Evolutionary conservation across 192 early-diverging fungal species (phyloP).

Genomic region (Coemansia sp.): DNA sequence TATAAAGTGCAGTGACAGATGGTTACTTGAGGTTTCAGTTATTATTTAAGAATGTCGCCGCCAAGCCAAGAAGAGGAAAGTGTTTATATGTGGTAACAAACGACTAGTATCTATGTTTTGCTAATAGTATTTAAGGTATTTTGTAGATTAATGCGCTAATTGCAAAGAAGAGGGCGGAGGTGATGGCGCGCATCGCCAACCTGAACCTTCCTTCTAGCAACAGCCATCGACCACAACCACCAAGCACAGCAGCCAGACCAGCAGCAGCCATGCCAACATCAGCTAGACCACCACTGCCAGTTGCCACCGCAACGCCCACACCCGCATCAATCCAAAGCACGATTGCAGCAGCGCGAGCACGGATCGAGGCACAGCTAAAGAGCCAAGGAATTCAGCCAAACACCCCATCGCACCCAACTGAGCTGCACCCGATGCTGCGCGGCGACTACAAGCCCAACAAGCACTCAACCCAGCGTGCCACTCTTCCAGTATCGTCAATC

Average conservation of each 20-base stretch:
- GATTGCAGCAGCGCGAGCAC: slow-evolving; percentile 40
- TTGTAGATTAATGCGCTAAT: slow-evolving; percentile 37
- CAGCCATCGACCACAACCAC: neutral
- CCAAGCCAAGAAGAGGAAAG: slow-evolving; percentile 6
- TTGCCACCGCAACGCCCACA: neutral
- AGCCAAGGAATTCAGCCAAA: slow-evolving; percentile 12
- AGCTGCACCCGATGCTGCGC: slow-evolving; percentile 43
- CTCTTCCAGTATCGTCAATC: slow-evolving; percentile 54
- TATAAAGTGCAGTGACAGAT: neutral
- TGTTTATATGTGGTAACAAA: neutral
- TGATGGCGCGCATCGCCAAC: slow-evolving; percentile 64
- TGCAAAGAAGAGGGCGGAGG: slow-evolving; percentile 62
- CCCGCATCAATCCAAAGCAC: slow-evolving; percentile 23
- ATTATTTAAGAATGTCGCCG: neutral
- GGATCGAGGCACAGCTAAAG: slow-evolving; percentile 30
- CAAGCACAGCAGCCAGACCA: neutral
- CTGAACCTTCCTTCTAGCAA: slow-evolving; percentile 41
- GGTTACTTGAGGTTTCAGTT: neutral
- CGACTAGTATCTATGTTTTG: neutral
- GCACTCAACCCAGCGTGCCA: slow-evolving; percentile 34
- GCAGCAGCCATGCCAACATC: neutral
- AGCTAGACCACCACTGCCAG: neutral
- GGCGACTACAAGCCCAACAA: slow-evolving; percentile 43
- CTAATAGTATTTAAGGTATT: neutral
- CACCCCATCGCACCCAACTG: slow-evolving; percentile 15